phyloP scores from a whole-genome alignment of 2,329 filamentous ascomycete species.

The Dactylellina cionopaga region DNA sequence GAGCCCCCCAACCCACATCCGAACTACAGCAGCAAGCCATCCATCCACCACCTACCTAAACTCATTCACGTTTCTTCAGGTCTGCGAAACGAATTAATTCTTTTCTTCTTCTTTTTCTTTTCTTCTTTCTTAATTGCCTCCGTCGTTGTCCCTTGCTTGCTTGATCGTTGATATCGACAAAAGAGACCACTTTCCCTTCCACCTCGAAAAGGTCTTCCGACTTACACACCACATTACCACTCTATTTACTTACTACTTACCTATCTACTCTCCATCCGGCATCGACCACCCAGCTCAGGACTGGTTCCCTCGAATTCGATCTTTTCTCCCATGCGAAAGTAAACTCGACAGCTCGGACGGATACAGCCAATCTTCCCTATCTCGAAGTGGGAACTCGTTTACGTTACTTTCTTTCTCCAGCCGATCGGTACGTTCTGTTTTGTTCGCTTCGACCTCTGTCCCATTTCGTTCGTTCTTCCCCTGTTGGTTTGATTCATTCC shows the following conservation, averaged over 20 bases:
- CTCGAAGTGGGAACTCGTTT: conserved; percentile 12
- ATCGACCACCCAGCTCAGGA: not conserved
- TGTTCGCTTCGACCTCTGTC: not conserved
- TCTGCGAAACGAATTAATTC: not conserved
- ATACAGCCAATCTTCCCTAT: conserved; percentile 20
- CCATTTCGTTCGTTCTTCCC: conserved; percentile 1
- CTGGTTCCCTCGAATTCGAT: not conserved
- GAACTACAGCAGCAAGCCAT: conserved; percentile 12
- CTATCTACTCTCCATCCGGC: no score
- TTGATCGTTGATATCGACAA: not conserved
- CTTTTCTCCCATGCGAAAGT: conserved; percentile 1
- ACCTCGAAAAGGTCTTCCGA: conserved; percentile 5
- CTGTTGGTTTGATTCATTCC: conserved; percentile 32
- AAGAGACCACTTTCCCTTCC: not conserved
- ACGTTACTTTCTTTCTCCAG: conserved; percentile 8
- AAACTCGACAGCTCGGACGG: no score
- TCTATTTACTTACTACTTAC: no score
- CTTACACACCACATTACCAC: not conserved
- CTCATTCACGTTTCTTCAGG: not conserved
- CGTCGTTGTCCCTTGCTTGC: conserved; percentile 33
- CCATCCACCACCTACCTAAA: not conserved
- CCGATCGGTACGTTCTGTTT: not conserved
- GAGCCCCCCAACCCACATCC: no score
- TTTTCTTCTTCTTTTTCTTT: no score
- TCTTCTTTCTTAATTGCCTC: conserved; percentile 29